These are phyloP conservation scores for Acorus gramineus DNA, from an alignment of 106 monocot species.

Conservation along the genomic window DNA sequence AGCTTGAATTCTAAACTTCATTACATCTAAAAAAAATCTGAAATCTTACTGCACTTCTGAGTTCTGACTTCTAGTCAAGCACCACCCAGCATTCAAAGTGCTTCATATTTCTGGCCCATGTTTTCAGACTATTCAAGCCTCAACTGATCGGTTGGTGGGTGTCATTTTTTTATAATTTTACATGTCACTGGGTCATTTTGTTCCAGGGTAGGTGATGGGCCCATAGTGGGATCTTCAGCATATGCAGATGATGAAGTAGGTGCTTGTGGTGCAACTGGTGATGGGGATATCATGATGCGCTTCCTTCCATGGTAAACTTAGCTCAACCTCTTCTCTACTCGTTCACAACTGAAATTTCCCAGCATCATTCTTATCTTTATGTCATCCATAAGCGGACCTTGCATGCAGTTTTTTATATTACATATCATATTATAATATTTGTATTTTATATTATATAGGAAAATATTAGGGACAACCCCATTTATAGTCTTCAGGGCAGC, in stretches of 20 bases:
- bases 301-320: slow-evolving; percentile 85
- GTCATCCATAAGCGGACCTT: too few species aligned
- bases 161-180: neutral
- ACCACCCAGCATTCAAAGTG: neutral
- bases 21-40: too few species aligned
- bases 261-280: slow-evolving; percentile 86
- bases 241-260: slow-evolving; percentile 97
- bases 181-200: neutral
- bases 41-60: too few species aligned
- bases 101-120: neutral
- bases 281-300: slow-evolving; percentile 98
- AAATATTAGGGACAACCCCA: too few species aligned
- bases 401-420: too few species aligned
- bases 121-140: neutral
- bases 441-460: too few species aligned
- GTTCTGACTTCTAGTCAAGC: too few species aligned
- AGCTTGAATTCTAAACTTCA: too few species aligned
- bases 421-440: too few species aligned
- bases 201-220: slow-evolving; percentile 88
- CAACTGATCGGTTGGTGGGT: too few species aligned
- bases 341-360: neutral
- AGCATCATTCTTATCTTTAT: neutral
- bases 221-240: slow-evolving; percentile 80
- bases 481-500: too few species aligned
- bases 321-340: neutral